Percentiles rank a stretch among this genome's conserved stretches.
phyloP scores from a whole-genome alignment of 139 green algal species.

The Asterochloris erici region DNA sequence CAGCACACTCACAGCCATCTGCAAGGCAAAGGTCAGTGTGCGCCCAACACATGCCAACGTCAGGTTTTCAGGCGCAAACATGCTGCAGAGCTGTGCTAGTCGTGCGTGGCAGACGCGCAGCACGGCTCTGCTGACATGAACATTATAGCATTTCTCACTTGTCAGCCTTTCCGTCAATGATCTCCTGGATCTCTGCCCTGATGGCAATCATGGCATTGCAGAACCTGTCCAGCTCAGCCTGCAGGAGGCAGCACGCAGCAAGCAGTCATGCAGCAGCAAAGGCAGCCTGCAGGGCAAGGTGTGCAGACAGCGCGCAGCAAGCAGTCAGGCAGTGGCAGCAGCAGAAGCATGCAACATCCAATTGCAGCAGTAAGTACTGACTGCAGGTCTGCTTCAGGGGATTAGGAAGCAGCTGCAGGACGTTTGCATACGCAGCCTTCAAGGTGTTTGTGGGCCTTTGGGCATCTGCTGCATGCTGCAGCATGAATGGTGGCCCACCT shows the following conservation, averaged over 20 bases:
- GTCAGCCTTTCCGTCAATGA: slow-evolving; percentile 69
- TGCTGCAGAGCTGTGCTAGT: too few relatives aligned
- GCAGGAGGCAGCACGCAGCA: not conserved
- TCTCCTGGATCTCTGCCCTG: slow-evolving; percentile 82
- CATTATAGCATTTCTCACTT: not conserved
- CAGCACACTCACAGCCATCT: too few relatives aligned
- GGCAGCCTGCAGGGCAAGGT: not conserved
- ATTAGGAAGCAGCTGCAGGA: not conserved
- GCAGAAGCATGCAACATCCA: not conserved
- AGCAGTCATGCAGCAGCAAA: too few relatives aligned
- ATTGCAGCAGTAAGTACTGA: not conserved
- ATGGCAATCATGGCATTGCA: slow-evolving; percentile 96
- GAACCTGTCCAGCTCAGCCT: slow-evolving; percentile 89
- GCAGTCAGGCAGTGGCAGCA: not conserved
- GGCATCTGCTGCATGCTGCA: not conserved
- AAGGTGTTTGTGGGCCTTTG: not conserved
- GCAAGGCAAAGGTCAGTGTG: too few relatives aligned
- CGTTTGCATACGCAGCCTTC: not conserved
- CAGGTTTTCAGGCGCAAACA: too few relatives aligned
- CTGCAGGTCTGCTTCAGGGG: not conserved
- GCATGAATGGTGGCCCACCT: slow-evolving; percentile 33
- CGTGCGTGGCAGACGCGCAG: too few relatives aligned
- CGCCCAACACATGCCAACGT: too few relatives aligned
- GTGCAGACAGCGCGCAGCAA: not conserved
- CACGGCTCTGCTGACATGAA: too few relatives aligned